phyloP scores from a whole-genome alignment of 2,329 filamentous ascomycete species.

The Bisporella sp. region DNA sequence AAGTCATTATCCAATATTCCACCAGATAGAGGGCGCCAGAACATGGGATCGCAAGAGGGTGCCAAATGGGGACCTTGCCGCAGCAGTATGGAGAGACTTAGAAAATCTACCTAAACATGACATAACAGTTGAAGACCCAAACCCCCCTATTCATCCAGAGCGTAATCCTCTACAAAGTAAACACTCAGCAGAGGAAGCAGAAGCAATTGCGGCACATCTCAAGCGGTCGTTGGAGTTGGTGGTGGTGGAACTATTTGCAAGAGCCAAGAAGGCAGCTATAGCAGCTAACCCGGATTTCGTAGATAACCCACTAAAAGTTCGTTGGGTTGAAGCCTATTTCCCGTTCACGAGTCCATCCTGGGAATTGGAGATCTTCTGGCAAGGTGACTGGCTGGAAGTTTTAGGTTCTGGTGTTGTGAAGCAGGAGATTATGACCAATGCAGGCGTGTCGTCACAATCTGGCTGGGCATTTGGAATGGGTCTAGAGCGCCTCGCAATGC shows the following conservation, averaged over 20 bases:
- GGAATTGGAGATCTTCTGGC: constrained; percentile 94
- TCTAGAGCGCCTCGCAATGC: constrained; percentile 92
- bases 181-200: constrained; percentile 72
- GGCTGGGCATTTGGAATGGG: constrained; percentile 97
- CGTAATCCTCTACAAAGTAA: constrained; percentile 73
- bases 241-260: constrained; percentile 81
- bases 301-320: constrained; percentile 71
- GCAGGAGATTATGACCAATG: constrained; percentile 73
- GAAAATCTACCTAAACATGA: constrained; percentile 64
- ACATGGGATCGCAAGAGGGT: constrained; percentile 72
- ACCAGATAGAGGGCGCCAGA: constrained; percentile 95
- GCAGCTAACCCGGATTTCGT: constrained; percentile 40
- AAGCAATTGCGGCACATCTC: constrained; percentile 76
- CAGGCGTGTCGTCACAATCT: constrained; percentile 65
- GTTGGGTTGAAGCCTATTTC: constrained; percentile 97
- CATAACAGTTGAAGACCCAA: constrained; percentile 75
- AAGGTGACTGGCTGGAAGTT: constrained; percentile 91
- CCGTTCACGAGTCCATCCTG: constrained; percentile 93
- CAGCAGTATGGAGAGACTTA: constrained; percentile 64
- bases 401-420: constrained; percentile 87
- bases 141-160: constrained; percentile 68
- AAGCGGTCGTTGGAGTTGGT: constrained; percentile 86
- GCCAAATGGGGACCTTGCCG: constrained; percentile 49
- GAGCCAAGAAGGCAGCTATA: constrained; percentile 61
- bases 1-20: constrained; percentile 93